A percentile compares a stretch with the other conserved stretches of the same genome.
phyloP scores from a whole-genome alignment of 164 flowering plant species.

The Pachysandra terminalis region DNA sequence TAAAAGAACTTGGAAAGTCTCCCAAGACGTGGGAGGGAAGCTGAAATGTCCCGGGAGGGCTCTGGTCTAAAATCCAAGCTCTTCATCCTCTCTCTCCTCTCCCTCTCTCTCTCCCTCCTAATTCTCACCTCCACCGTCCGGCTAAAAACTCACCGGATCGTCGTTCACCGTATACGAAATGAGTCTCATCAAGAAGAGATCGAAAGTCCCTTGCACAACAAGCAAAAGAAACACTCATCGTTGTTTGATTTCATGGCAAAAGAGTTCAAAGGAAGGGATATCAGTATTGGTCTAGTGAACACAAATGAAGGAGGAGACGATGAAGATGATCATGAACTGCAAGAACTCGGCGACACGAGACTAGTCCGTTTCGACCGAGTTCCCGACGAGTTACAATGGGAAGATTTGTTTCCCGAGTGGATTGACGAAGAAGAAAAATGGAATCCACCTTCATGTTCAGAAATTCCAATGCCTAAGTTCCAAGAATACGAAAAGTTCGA shows the following conservation, averaged over 20 bases:
- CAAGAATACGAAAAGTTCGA: constrained; percentile 40
- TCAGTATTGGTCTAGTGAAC: constrained; percentile 42
- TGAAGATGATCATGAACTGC: constrained; percentile 1
- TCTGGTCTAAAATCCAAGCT: constrained; percentile 7
- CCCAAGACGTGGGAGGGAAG: neutral
- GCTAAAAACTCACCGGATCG: neutral
- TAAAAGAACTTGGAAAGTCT: neutral
- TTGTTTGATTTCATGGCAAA: constrained; percentile 13
- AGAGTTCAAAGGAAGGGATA: constrained; percentile 7
- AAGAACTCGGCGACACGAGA: constrained; percentile 14
- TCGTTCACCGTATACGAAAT: neutral
- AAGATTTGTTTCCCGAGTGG: constrained; percentile 66
- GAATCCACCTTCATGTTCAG: constrained; percentile 42
- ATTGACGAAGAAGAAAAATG: constrained; percentile 49
- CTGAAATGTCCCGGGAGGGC: neutral
- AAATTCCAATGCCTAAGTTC: constrained; percentile 60
- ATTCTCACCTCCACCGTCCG: constrained; percentile 1
- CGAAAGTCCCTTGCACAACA: neutral
- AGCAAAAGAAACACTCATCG: neutral
- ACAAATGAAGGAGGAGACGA: constrained; percentile 13
- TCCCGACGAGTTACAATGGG: constrained; percentile 34
- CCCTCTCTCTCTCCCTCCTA: constrained; percentile 16
- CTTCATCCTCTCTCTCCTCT: constrained; percentile 12
- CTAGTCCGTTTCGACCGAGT: constrained; percentile 46
- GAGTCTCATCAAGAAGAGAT: neutral